Evolutionary conservation across 108 stramenopile genomes (phyloP), one percentile per base, ranked within the genome.

Genomic region (Conticribra guillardii): DNA sequence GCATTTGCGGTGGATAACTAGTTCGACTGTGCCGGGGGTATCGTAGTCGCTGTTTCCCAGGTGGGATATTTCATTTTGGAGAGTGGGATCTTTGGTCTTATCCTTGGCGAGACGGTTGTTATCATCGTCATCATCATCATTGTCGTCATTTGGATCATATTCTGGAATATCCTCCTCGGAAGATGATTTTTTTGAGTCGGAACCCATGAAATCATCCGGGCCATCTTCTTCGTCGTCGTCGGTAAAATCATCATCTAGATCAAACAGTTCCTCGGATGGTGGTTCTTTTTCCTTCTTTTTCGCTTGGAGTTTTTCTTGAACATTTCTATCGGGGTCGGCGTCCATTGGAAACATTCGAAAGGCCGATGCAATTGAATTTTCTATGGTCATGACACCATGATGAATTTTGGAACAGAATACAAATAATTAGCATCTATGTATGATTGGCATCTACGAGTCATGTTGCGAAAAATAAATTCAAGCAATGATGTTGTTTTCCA

Each of bases 31-130:
- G 24, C 75, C 75, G 3, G 60, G 60, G 3, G 31, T 2, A 19
- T 76, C 54, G 48, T 76, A 76, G 41, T 76, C 71, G 50, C 75
- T 76, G 0, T 76, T 50, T 46, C 29, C 53, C 19, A 76, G 54
- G 19, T 69, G 75, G 2, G 60, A 60, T 4, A 76, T 24, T 4
- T 46, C 59, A 9, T 41, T 11, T 41, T 41, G 8, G 11, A 41
- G 37, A 9, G 37, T 9, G 5, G 37, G 37, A 11, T 41, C 37
- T 41, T 9, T 5, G 37, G 37, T 41, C 11, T 5, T 9, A 41
- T 41, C 8, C 8, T 41, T 41, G 37, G 5, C 11, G 37, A 41
- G 37, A 9, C 11, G 8, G 11, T 11, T 41, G 37, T 41, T 11
- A 41, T 41, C 37, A 11, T 41, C 37, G 11, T 41, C 11, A 11